Conservation (phyloP, 2,329 filamentous ascomycete species). For the Ophiognomonia clavigignenti-juglandacearum region DNA sequence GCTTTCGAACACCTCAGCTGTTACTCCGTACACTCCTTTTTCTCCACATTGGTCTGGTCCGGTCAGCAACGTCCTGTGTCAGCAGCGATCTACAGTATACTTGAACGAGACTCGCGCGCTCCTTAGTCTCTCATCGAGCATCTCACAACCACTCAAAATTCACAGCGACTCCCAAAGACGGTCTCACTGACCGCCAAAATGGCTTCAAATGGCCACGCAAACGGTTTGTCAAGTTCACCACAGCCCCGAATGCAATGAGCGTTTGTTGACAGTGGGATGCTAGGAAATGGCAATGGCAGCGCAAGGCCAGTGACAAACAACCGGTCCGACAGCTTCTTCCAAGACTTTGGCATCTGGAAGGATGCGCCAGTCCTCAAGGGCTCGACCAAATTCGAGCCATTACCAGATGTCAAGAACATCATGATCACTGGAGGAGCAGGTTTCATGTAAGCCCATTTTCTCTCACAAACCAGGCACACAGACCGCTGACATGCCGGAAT, state of each 20-base stretch:
- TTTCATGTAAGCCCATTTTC: conserved; percentile 63
- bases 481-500: conserved; percentile 18
- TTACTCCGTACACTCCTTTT: too few species aligned
- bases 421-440: conserved; percentile 80
- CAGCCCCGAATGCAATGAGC: not conserved
- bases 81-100: too few species aligned
- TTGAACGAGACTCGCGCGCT: too few species aligned
- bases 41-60: too few species aligned
- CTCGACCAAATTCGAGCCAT: conserved; percentile 64
- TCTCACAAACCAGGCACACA: not conserved
- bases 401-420: conserved; percentile 69
- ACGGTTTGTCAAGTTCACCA: conserved; percentile 4
- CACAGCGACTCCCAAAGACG: too few species aligned
- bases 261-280: too few species aligned
- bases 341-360: conserved; percentile 64
- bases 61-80: too few species aligned
- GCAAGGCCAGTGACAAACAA: conserved; percentile 19
- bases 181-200: too few species aligned
- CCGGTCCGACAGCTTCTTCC: conserved; percentile 39
- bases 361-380: conserved; percentile 66
- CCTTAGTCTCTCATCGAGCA: too few species aligned
- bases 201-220: conserved; percentile 1
- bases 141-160: too few species aligned
- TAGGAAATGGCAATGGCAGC: not conserved
- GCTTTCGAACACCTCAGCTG: not conserved